Evolutionary conservation across 2,329 filamentous ascomycete species (phyloP), one percentile per base, ranked within the genome.

Genomic region (Xylaria sp.): DNA sequence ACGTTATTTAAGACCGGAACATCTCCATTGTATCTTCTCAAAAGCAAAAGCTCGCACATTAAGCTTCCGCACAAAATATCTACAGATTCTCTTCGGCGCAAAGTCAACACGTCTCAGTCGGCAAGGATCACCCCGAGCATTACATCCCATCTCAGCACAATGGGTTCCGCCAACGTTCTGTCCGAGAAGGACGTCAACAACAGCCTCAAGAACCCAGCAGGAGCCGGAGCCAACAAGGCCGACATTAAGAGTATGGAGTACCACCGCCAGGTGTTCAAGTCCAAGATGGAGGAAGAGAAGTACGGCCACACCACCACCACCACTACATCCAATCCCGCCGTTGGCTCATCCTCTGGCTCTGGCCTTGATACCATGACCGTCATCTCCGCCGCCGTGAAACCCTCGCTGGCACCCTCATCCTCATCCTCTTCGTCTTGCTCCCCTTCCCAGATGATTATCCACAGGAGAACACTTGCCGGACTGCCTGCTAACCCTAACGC

Each of bases 211-310:
- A 72, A 68, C 64, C 63, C 72, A 52, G 71, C 70, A 64, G 75
- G 72, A 62, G 66, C 72, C 60, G 74, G 78, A 66, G 74, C 70
- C 74, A 83, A 85, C 78, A 73, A 76, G 75, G 65, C 74, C 67
- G 81, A 86, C 68, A 81, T 88, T 62, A 89, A 89, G 85, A 89
- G 84, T 82, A 88, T 94, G 85, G 91, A 93, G 77, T 92, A 92
- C 78, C 91, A 94, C 78, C 91, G 91, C 70, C 90, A 93, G 81
- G 85, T 92, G 64, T 83, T 94, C 67, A 87, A 93, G 78, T 88
- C 86, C 78, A 92, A 91, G 84, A 88, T 93, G 79, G 85, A 90
- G 65, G 83, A 89, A 75, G 85, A 87, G 72, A 83, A 87, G 91
- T 93, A 84, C 72, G 72, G 66, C 43, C 45, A 58, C 70, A 68